Evolutionary conservation across 306 rosid species (phyloP), one percentile per base, ranked within the genome.

Genomic region (Trichosanthes cucumerina): DNA sequence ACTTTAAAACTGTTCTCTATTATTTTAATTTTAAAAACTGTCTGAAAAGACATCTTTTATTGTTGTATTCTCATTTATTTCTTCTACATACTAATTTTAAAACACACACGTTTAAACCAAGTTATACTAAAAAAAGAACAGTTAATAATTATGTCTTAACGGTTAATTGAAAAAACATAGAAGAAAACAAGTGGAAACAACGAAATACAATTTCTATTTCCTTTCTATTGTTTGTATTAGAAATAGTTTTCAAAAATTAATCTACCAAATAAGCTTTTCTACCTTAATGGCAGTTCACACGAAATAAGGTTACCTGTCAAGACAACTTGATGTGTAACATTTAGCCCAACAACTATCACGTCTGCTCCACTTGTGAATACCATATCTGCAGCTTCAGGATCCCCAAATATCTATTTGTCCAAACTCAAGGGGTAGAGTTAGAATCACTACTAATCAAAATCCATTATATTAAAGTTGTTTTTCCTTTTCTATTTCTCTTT

Each of bases 381-480:
- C 64, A 89, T 87, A 83, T 94, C 97, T 70, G 98, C 97, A 84
- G 98, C 97, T 64, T 92, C 96, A 31, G 98, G 97, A 81, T 94
- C 98, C 68, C 98, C 97, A 83, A 87, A 92, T 77, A 89, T 89
- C 98, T 94, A 81, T 56, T 53, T 63, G 69, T 53, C 49, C 47
- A 60, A 57, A 24, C 21, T 41, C 54, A 76, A 75, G 26, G 28
- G 23, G 23, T 43, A 49, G 60, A 69, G 33, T 23, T 16, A 11
- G 15, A 41, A 33, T 63, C 4, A 4, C n/a, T 62, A 62, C 23
- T 18, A 60, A 26, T 31, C 66, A 5, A 16, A 38, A 6, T 68
- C 75, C 75, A 7, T 65, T 9, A 64, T 12, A 26, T 63, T 34
- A 69, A 41, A 9, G 8, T 41, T 41, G 21, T 66, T 13, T 62